A percentile compares a stretch with the other conserved stretches of the same genome.
phyloP scores from a whole-genome alignment of 768 basidiomycete species.

The Suillus alpinus region DNA sequence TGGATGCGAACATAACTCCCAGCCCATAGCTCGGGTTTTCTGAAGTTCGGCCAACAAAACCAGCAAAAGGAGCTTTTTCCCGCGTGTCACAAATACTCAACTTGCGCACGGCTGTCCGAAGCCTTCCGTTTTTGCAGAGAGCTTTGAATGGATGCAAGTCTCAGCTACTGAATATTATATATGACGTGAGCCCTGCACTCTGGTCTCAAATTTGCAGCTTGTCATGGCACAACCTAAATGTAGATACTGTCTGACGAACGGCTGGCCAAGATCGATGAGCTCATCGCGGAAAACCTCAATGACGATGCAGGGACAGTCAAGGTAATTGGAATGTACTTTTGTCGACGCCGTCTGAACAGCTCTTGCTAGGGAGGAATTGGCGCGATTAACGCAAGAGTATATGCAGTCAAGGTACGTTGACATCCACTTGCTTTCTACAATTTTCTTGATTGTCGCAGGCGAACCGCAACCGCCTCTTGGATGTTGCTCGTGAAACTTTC shows the following conservation, averaged over 20 bases:
- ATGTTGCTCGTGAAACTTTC: conserved; percentile 93
- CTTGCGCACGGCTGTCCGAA: conserved; percentile 68
- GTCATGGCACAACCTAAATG: background rate
- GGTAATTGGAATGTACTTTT: conserved; percentile 33
- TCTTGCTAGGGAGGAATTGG: conserved; percentile 59
- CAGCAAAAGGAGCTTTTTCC: conserved; percentile 61
- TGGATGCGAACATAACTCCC: background rate
- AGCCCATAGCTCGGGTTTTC: conserved; percentile 58
- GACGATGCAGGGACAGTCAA: conserved; percentile 63
- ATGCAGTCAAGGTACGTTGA: conserved; percentile 69
- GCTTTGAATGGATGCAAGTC: conserved; percentile 59
- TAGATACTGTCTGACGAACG: conserved; percentile 79
- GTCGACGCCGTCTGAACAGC: background rate
- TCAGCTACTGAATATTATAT: conserved; percentile 59
- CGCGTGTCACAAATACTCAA: conserved; percentile 79
- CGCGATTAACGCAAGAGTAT: conserved; percentile 78
- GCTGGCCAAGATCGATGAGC: conserved; percentile 55
- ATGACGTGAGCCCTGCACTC: conserved; percentile 42
- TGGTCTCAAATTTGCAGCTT: background rate
- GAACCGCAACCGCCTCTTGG: conserved; percentile 78
- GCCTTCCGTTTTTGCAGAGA: conserved; percentile 59
- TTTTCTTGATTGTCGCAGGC: conserved; percentile 40
- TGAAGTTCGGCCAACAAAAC: conserved; percentile 52
- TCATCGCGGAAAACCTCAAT: conserved; percentile 66
- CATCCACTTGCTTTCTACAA: background rate